Percentiles rank a stretch among this genome's conserved stretches.
phyloP scores from a whole-genome alignment of 805 yeast species.

The Lachancea sp. region DNA sequence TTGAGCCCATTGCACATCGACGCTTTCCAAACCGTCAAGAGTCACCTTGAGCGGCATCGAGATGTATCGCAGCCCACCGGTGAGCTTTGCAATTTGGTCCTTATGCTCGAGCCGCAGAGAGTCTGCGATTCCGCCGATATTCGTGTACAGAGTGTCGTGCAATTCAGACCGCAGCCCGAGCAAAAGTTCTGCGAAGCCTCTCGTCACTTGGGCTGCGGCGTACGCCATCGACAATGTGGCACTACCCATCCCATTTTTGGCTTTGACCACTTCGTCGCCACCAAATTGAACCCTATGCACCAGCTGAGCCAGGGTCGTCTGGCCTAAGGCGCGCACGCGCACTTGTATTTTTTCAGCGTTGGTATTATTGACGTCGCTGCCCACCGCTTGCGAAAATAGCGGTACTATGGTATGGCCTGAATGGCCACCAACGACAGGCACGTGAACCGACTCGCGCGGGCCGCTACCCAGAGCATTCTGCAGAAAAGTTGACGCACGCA shows the following conservation, averaged over 20 bases:
- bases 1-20: constrained; percentile 48
- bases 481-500: constrained; percentile 72
- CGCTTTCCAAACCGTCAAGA: constrained; percentile 47
- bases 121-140: constrained; percentile 46
- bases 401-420: constrained; percentile 95
- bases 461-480: constrained; percentile 45
- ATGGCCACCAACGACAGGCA: constrained; percentile 90
- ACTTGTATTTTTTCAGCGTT: not conserved
- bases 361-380: not conserved
- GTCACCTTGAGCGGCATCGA: constrained; percentile 58
- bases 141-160: constrained; percentile 47
- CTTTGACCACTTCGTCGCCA: constrained; percentile 95
- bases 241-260: constrained; percentile 90
- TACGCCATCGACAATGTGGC: constrained; percentile 96
- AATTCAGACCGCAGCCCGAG: constrained; percentile 34
- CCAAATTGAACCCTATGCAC: constrained; percentile 90
- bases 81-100: constrained; percentile 12
- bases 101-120: constrained; percentile 27
- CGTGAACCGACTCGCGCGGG: constrained; percentile 43
- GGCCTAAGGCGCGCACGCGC: constrained; percentile 2
- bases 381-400: constrained; percentile 45
- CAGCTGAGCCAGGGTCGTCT: constrained; percentile 31
- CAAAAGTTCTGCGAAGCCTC: constrained; percentile 34
- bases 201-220: constrained; percentile 81
- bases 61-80: constrained; percentile 39